These are phyloP conservation scores for Rhododendron mucronatum DNA, from an alignment of 148 eudicot genomes.

Conservation along the genomic window DNA sequence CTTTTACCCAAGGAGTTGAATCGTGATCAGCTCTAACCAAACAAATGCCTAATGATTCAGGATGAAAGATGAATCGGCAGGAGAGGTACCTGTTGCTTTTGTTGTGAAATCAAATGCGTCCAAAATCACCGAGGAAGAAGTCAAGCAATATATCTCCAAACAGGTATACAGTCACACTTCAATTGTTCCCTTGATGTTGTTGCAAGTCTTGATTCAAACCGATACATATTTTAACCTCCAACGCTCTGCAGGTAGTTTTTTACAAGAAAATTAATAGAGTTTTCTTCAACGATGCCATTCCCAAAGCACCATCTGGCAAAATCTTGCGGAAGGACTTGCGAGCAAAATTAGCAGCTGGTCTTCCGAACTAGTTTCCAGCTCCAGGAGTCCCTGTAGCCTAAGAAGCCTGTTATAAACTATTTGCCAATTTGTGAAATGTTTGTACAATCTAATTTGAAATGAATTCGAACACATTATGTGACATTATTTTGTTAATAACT, in stretches of 20 bases:
- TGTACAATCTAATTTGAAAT: neutral
- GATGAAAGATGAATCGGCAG: constrained; percentile 71
- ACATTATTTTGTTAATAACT: neutral
- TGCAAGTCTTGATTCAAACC: neutral
- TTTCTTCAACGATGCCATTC: constrained; percentile 71
- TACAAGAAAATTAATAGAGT: constrained; percentile 71
- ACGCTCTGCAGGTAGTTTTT: constrained; percentile 60
- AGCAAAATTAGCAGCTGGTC: constrained; percentile 66
- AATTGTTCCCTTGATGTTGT: neutral
- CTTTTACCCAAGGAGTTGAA: neutral
- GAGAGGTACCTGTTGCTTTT: constrained; percentile 87
- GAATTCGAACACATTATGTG: neutral
- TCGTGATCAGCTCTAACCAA: neutral
- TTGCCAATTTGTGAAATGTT: neutral
- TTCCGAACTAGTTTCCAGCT: constrained; percentile 15
- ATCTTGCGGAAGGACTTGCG: constrained; percentile 90
- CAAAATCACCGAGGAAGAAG: constrained; percentile 51
- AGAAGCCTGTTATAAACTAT: neutral
- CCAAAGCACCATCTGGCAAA: constrained; percentile 88
- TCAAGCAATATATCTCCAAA: constrained; percentile 55
- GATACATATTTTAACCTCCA: neutral
- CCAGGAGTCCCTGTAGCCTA: neutral
- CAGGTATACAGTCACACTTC: constrained; percentile 35
- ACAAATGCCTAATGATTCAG: constrained; percentile 26
- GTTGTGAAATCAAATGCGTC: constrained; percentile 55